These are phyloP conservation scores for Colletotrichum sp. DNA, from an alignment of 2,329 filamentous ascomycete species.

Conservation along the genomic window DNA sequence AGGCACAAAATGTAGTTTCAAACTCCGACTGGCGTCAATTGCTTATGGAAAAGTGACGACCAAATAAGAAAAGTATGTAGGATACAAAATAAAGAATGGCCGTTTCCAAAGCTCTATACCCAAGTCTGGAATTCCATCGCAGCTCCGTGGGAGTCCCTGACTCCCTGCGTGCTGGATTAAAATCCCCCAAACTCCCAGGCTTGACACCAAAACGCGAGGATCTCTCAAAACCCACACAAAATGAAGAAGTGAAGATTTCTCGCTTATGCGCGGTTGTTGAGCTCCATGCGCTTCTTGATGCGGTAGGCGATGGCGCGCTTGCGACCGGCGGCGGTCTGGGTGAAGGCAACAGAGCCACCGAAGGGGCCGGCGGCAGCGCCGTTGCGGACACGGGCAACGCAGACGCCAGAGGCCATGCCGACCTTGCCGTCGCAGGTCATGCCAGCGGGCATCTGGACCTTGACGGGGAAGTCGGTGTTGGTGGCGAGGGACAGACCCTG, in stretches of 20 bases:
- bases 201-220: background rate
- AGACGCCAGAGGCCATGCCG: slow-evolving; percentile 65
- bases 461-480: slow-evolving; percentile 68
- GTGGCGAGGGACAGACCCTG: slow-evolving; percentile 63
- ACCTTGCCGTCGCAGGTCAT: slow-evolving; percentile 69
- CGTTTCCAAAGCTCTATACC: slow-evolving; percentile 21
- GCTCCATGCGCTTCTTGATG: slow-evolving; percentile 41
- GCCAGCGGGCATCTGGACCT: slow-evolving; percentile 69
- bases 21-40: slow-evolving; percentile 19
- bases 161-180: background rate
- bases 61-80: slow-evolving; percentile 12
- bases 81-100: slow-evolving; percentile 11
- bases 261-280: slow-evolving; percentile 27
- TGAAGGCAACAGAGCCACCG: slow-evolving; percentile 70
- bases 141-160: slow-evolving; percentile 14
- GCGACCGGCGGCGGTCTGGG: slow-evolving; percentile 59
- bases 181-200: slow-evolving; percentile 9
- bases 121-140: background rate
- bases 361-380: slow-evolving; percentile 67
- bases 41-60: slow-evolving; percentile 11
- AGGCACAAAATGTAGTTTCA: background rate
- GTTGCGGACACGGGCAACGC: slow-evolving; percentile 70
- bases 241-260: background rate
- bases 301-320: slow-evolving; percentile 67
- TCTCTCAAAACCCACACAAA: background rate